Percentiles rank a stretch among this genome's conserved stretches.
phyloP scores from a whole-genome alignment of 2,329 filamentous ascomycete genomes.

The Claviceps maximensis region DNA sequence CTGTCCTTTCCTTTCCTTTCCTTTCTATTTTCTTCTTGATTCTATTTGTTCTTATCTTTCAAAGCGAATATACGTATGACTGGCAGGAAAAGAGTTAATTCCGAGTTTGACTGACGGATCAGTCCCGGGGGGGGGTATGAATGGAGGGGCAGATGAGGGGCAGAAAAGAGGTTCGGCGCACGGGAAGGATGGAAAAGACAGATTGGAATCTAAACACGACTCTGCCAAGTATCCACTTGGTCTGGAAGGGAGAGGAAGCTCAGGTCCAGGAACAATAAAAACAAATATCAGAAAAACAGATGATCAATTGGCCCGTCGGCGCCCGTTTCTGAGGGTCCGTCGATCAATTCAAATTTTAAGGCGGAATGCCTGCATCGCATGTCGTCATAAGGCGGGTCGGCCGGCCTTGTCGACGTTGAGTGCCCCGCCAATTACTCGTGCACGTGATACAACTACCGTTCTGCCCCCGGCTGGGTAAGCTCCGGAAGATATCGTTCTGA shows the following conservation, averaged over 20 bases:
- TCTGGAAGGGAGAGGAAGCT: neutral
- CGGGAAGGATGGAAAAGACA: no score
- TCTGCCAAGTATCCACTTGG: neutral
- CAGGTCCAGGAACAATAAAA: neutral
- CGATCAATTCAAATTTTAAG: neutral
- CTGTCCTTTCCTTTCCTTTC: neutral
- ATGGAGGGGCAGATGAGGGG: neutral
- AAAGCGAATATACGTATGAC: no score
- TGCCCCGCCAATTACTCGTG: no score
- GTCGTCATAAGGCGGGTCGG: slow-evolving; percentile 9
- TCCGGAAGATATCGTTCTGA: no score
- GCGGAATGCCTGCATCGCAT: neutral
- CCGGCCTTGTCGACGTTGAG: no score
- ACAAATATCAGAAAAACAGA: neutral
- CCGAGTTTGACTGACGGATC: neutral
- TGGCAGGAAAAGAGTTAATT: neutral
- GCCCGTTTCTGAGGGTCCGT: neutral
- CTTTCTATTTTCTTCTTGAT: no score
- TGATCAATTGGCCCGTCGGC: neutral
- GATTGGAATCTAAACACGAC: neutral
- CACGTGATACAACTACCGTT: neutral
- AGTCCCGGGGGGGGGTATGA: neutral
- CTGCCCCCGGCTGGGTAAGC: neutral
- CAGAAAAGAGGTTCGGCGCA: neutral
- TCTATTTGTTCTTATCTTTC: no score